Conservation (phyloP, 2,329 filamentous ascomycete genomes). For the Colletotrichum chrysophilum region DNA sequence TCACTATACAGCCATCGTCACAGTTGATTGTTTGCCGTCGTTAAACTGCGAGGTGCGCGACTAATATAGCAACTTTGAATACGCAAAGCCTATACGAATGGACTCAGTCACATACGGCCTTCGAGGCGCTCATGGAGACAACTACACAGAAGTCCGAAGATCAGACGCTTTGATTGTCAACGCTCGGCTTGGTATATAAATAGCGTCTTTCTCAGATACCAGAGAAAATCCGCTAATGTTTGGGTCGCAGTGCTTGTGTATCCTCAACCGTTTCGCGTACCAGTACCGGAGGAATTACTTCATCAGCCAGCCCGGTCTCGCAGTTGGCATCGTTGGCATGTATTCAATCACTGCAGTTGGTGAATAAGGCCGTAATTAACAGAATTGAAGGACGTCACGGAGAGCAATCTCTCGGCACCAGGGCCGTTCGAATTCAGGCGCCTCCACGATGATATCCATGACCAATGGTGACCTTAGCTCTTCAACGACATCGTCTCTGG, state of each 20-base stretch:
- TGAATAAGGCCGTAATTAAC: rapidly evolving
- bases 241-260: no score
- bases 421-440: background rate
- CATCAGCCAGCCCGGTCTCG: background rate
- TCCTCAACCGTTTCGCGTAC: background rate
- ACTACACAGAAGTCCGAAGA: rapidly evolving
- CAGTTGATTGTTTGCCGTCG: background rate
- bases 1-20: background rate
- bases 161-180: background rate
- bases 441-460: rapidly evolving
- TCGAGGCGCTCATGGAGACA: background rate
- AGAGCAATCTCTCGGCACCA: rapidly evolving
- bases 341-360: background rate
- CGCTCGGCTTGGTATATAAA: no score
- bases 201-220: no score
- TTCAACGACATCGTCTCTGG: background rate
- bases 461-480: background rate
- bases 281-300: background rate
- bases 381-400: background rate
- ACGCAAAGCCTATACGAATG: rapidly evolving
- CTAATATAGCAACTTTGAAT: background rate
- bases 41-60: background rate
- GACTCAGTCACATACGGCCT: rapidly evolving
- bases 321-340: background rate
- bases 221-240: no score